These are phyloP conservation scores for Pseudonitzschia multistriata DNA, from an alignment of 108 stramenopile species.

Conservation along the genomic window DNA sequence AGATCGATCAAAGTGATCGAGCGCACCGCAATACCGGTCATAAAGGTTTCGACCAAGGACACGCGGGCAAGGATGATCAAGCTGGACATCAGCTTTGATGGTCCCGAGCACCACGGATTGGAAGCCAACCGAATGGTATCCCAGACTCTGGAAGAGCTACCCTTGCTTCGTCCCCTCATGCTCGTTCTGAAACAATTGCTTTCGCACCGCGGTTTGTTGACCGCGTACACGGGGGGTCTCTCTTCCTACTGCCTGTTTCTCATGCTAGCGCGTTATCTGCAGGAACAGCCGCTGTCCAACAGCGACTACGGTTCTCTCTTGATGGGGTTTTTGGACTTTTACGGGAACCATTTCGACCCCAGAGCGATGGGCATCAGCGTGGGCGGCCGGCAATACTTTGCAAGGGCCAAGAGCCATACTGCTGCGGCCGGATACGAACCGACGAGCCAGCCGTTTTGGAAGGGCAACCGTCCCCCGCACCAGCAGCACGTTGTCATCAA, in stretches of 20 bases:
- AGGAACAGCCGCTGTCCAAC: conserved; percentile 72
- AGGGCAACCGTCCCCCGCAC: conserved; percentile 2
- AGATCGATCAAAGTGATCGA: conserved; percentile 83
- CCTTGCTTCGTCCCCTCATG: conserved; percentile 72
- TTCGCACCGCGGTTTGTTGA: conserved; percentile 80
- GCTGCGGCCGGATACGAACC: conserved; percentile 16
- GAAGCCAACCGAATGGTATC: conserved; percentile 70
- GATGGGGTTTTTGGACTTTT: conserved; percentile 93
- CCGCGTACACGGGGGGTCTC: conserved; percentile 90
- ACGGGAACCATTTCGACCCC: conserved; percentile 91
- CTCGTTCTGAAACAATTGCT: conserved; percentile 87
- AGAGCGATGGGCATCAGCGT: conserved; percentile 84
- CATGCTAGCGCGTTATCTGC: conserved; percentile 87
- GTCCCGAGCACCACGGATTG: conserved; percentile 77
- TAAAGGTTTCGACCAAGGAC: conserved; percentile 85
- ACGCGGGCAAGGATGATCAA: conserved; percentile 63
- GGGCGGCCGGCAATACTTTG: conserved; percentile 65
- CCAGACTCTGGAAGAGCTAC: conserved; percentile 58
- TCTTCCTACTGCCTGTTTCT: conserved; percentile 90
- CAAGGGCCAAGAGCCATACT: conserved; percentile 47
- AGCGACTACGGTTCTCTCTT: conserved; percentile 89
- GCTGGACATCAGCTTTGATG: conserved; percentile 82
- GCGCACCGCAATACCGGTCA: conserved; percentile 77
- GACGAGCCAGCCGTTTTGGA: conserved; percentile 21
- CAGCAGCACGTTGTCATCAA: conserved; percentile 12